These are phyloP conservation scores for Claviceps sp. DNA, from an alignment of 2,329 filamentous ascomycete genomes.

Conservation along the genomic window DNA sequence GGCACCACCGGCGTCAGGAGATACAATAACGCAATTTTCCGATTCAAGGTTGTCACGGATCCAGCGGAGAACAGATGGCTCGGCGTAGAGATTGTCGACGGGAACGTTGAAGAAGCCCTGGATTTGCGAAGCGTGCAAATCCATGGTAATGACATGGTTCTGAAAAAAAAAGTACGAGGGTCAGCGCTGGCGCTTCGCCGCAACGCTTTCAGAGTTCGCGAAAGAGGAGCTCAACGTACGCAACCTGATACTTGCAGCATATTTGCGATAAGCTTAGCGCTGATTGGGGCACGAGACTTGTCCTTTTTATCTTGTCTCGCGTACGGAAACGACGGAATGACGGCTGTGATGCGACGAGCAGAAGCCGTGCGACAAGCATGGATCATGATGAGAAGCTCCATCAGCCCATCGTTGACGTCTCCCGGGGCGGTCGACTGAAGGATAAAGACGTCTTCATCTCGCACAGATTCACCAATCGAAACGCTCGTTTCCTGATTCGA, in stretches of 20 bases:
- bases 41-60: conserved; percentile 75
- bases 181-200: not conserved
- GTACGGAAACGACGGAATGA: conserved; percentile 94
- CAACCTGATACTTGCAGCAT: conserved; percentile 94
- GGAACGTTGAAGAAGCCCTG: conserved; percentile 88
- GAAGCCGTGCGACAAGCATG: conserved; percentile 63
- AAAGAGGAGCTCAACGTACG: conserved; percentile 16
- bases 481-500: conserved; percentile 82
- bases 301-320: conserved; percentile 97
- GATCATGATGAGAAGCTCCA: conserved; percentile 98
- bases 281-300: conserved; percentile 85
- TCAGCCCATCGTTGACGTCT: conserved; percentile 94
- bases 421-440: conserved; percentile 88
- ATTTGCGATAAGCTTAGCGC: conserved; percentile 89
- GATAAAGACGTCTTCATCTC: conserved; percentile 98
- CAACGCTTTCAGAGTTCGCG: not conserved
- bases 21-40: conserved; percentile 83
- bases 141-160: conserved; percentile 74
- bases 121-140: conserved; percentile 85
- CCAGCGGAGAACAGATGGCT: conserved; percentile 84
- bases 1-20: conserved; percentile 85
- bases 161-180: conserved; percentile 5
- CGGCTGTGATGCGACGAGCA: conserved; percentile 83
- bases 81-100: conserved; percentile 73
- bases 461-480: conserved; percentile 88